Base-by-base conservation (phyloP, 352 stramenopile genomes). In the Phytophthora litchii region DNA sequence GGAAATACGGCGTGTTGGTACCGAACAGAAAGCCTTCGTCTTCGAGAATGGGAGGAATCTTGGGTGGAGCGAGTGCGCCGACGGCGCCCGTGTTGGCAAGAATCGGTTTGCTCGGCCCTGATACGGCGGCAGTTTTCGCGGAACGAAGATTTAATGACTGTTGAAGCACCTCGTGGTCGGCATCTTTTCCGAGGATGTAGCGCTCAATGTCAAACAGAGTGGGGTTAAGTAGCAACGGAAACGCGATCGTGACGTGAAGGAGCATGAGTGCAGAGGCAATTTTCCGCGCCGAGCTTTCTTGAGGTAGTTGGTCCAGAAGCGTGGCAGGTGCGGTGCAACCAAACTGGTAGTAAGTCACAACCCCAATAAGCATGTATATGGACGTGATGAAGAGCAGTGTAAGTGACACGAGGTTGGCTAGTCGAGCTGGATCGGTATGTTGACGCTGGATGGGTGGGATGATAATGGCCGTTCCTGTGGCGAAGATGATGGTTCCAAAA, bases 401-500 rank as follows among this genome's bases (percentile, higher is more conserved):
- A 27, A 86, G 67, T 8, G 77, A 87, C 29, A 89, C 73, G 9
- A 89, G 54, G 29, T 88, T 87, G 9, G 69, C 74, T 19, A 89
- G 58, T 9, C 72, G 67, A 12, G 57, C 64, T 13, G 79, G 76
- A 19, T 87, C 68, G 1, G 65, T 67, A 50, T 85, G 75, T 47
- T 89, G 79, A 0, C 79, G 71, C 58, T 88, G 78, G 12, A 88
- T 86, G 6, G 82, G 76, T 16, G 79, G 75, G 23, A 88, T 84
- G 35, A 89, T 76, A 52, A 89, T 83, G 3, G 75, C 79, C 9
- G 82, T 87, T 44, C 77, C 79, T 32, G 79, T 76, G 9, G 76
- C 79, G 40, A 91, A 89, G 69, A 91, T 87, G 55, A 89, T 89
- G 12, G 71, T 86, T 11, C 78, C 76, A 27, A 89, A 91, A 7